Evolutionary conservation across 2,329 filamentous ascomycete species (phyloP), one percentile per base, ranked within the genome.

Genomic region (Diaporthe destruens): DNA sequence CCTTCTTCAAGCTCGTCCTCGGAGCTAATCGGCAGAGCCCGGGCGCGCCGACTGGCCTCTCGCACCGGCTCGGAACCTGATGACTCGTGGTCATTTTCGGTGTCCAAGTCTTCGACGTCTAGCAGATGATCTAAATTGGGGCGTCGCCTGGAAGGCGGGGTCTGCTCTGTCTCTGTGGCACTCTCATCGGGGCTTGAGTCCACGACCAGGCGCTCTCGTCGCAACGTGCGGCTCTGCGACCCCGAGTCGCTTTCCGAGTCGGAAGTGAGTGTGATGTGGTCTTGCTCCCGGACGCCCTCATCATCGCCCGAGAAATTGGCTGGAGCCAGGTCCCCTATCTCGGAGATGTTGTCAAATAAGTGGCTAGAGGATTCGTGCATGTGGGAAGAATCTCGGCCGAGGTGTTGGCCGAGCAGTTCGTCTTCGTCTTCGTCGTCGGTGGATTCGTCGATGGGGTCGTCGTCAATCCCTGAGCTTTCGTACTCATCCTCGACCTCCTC

Each of bases 391-490:
- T 74, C 71, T 1, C 73, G 74, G 1, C 78, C 77, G 61, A 75
- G 49, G 68, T 74, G 1, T 44, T 73, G n/a, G 51, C 69, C 51
- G 59, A 72, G 25, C 23, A 63, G 34, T 7, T 80, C 75, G 0
- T 76, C 77, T 6, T 78, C 79, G 4, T 79, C 79, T 1, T 79
- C 79, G 3, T 71, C 75, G 18, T 76, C 74, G 1, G 77, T 74
- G 0, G 74, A 72, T 3, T 75, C 71, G 20, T 81, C 78, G 16
- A 82, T 77, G 11, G 78, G 77, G 1, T 70, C 77, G 59, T 84
- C 82, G 49, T 84, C 82, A 8, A 84, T 83, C 0, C 81, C 81
- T 0, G 83, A 82, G 55, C 82, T 82, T 51, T 84, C 83, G 20
- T 84, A 84, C 56, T 80, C 78, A 39, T 82, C 76, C 6, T 76